phyloP scores from a whole-genome alignment of 2,329 filamentous ascomycete species.

The Pseudocercospora fuligena region DNA sequence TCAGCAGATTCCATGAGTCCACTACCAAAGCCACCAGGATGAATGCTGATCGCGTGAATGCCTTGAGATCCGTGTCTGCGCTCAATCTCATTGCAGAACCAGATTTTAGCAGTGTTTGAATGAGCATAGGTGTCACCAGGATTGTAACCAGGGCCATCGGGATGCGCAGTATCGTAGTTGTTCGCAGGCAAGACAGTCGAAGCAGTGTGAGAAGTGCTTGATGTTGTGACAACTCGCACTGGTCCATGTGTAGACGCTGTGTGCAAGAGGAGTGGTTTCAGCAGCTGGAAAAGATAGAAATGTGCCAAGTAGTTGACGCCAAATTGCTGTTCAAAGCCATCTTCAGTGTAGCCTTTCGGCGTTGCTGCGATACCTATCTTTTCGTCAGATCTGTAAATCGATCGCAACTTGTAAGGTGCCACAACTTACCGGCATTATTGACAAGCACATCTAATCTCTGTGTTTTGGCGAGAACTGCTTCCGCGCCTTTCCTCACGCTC shows the following conservation, averaged over 20 bases:
- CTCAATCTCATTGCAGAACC: slow-evolving; percentile 59
- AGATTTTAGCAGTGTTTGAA: slow-evolving; percentile 46
- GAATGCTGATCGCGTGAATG: slow-evolving; percentile 50
- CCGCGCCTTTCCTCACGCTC: slow-evolving; percentile 40
- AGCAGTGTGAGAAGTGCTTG: slow-evolving; percentile 39
- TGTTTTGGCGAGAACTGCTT: slow-evolving; percentile 25
- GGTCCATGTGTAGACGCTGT: slow-evolving; percentile 44
- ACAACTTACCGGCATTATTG: slow-evolving; percentile 10
- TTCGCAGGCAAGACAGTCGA: slow-evolving; percentile 39
- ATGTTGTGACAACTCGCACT: slow-evolving; percentile 55
- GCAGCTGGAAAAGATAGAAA: slow-evolving; percentile 60
- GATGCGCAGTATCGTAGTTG: slow-evolving; percentile 40
- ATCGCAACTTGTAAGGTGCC: slow-evolving; percentile 36
- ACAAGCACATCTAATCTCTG: slow-evolving; percentile 31
- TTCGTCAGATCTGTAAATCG: background rate
- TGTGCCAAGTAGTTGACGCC: slow-evolving; percentile 59
- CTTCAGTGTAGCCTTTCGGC: slow-evolving; percentile 44
- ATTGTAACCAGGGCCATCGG: slow-evolving; percentile 29
- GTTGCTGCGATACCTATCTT: slow-evolving; percentile 44
- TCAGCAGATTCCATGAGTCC: slow-evolving; percentile 23
- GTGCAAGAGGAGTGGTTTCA: slow-evolving; percentile 51
- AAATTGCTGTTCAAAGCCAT: slow-evolving; percentile 59
- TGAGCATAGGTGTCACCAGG: slow-evolving; percentile 27
- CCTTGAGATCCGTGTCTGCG: slow-evolving; percentile 51
- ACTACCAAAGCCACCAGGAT: slow-evolving; percentile 53